Evolutionary conservation across 1,284 basidiomycete genomes (phyloP), one percentile per base, ranked within the genome.

Genomic region (Naganishia cerealis): DNA sequence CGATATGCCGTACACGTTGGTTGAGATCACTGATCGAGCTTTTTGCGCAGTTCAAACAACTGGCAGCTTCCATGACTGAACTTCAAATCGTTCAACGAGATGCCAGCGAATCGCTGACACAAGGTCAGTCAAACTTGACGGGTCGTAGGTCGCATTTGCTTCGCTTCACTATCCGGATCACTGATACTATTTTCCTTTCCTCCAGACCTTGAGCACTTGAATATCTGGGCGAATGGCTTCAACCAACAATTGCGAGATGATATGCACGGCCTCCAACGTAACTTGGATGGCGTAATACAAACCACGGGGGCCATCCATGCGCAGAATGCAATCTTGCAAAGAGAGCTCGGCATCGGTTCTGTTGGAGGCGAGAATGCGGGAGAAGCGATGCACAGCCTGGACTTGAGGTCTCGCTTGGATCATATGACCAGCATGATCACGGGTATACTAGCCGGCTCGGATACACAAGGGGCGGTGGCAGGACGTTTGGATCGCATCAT

Each of bases 401-500:
- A 63, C 16, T 24, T 63, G 9, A 29, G 36, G 33, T 26, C 50
- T 21, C 36, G 61, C 39, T 53, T 63, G 21, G 61, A 63, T 40
- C 38, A 63, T 12, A 10, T 63, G 5, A 39, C 50, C 29, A 24
- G 36, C n/a, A 43, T 63, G 50, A 16, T 63, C 3, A 24, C 50
- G 24, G 24, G 24, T 26, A 39, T 54, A 18, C 61, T 54, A 26
- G 38, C 50, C 21, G 54, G 36, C 29, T 46, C 61, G 6, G 50
- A n/a, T 16, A 40, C 61, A 8, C 61, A 63, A 42, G 61, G 36
- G 18, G 12, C 42, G 50, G 61, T 63, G 21, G 61, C 61, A 7
- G 36, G 50, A 16, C 36, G 61, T 16, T 26, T 63, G 12, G 61
- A 63, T 38, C 61, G 53, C 42, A 38, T 63, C 13, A 54, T 63